Evolutionary conservation across 139 green algal genomes (phyloP).

Genomic region (Chlorella sp.): DNA sequence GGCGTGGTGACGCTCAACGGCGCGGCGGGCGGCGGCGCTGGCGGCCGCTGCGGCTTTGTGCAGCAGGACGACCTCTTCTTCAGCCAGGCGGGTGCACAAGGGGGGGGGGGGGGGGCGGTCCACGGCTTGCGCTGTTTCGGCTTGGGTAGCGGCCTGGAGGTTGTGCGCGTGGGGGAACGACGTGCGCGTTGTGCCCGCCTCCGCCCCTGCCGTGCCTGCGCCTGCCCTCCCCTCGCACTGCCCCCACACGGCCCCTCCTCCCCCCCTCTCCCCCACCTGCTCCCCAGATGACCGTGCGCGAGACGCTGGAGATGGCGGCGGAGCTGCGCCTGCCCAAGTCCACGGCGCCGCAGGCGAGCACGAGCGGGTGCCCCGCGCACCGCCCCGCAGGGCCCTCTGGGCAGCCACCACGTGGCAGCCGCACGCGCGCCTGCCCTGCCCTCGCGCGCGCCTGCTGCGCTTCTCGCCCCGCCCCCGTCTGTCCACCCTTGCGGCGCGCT

Average conservation of each 20-base stretch:
- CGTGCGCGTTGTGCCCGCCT: background rate
- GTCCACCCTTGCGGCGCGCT: too few relatives aligned
- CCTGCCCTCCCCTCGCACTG: background rate
- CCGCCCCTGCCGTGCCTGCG: background rate
- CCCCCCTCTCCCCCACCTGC: background rate
- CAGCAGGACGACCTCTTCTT: slow-evolving; percentile 96
- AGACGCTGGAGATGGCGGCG: slow-evolving; percentile 82
- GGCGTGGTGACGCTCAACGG: slow-evolving; percentile 2
- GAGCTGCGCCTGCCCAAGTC: slow-evolving; percentile 62
- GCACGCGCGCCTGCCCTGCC: too few relatives aligned
- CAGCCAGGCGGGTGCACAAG: slow-evolving; percentile 72
- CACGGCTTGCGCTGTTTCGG: background rate
- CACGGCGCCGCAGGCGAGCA: too few relatives aligned
- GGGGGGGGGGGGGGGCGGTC: background rate
- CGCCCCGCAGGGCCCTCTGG: too few relatives aligned
- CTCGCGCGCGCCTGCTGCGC: too few relatives aligned
- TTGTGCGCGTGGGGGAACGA: background rate
- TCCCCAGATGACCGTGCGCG: slow-evolving; percentile 42
- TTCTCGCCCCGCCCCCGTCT: too few relatives aligned
- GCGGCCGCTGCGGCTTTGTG: slow-evolving; percentile 67
- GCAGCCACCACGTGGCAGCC: too few relatives aligned
- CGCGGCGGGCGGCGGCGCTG: background rate
- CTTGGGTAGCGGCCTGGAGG: background rate
- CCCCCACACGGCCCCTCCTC: background rate
- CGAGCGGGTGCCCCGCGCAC: too few relatives aligned